These are phyloP conservation scores for Ampelocalamus luodianensis DNA, from an alignment of 176 grass and related monocot species.

Conservation along the genomic window DNA sequence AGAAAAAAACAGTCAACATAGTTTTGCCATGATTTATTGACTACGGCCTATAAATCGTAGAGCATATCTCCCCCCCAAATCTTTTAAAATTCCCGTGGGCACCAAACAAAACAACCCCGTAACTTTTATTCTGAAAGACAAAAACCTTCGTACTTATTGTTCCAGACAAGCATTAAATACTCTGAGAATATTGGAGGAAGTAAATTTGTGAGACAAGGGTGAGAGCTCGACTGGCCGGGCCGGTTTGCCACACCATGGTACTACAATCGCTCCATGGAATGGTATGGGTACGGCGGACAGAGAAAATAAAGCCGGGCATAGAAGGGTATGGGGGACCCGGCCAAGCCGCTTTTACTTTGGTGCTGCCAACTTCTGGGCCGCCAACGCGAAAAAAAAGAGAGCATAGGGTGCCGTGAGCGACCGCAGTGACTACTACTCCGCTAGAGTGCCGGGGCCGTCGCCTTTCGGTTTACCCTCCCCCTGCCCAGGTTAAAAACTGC, in stretches of 20 bases:
- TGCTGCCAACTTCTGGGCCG: conserved; percentile 55
- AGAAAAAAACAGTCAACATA: conserved; percentile 7
- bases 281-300: background rate
- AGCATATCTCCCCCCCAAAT: conserved; percentile 14
- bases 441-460: background rate
- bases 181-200: background rate
- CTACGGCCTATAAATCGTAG: background rate
- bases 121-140: background rate
- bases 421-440: background rate
- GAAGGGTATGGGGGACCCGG: conserved; percentile 51
- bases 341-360: conserved; percentile 61
- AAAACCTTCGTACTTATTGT: background rate
- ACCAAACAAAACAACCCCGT: too few relatives aligned
- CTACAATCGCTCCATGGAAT: background rate
- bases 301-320: conserved; percentile 36
- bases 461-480: conserved; percentile 50
- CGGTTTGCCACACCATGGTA: background rate
- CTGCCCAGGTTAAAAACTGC: conserved; percentile 55
- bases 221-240: too few relatives aligned
- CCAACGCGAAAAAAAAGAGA: conserved; percentile 33
- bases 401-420: conserved; percentile 35
- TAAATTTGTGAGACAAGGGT: background rate
- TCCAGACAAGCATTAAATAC: background rate
- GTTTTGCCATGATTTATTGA: background rate
- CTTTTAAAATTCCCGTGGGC: background rate